Base-by-base conservation (phyloP, 345 rosid species). In the Aquilaria yunnanensis region DNA sequence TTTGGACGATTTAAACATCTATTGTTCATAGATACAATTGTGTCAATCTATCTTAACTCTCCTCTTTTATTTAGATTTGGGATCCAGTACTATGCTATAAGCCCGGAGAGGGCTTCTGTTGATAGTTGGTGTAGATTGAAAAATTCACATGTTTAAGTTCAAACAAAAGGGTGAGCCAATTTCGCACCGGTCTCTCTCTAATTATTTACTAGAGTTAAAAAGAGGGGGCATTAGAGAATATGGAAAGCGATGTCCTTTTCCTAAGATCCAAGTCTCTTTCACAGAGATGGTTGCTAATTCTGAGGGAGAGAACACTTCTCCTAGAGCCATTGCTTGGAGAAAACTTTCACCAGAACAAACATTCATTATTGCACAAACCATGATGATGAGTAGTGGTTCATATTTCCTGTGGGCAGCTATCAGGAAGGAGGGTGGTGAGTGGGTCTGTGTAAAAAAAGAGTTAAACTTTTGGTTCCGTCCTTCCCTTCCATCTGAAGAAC, bases 251-350 rank as follows among this genome's bases (percentile, higher is more conserved):
- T 72, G 84, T 80, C 81, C 5, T 61, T 69, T 66, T 71, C 68
- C 66, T 47, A 55, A 72, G 63, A 69, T 64, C 64, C 11, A 62
- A 64, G 75, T 34, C 72, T 51, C 69, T 80, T 67, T 72, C 77
- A 68, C 62, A 70, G 79, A 77, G 64, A 75, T 77, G 80, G 81
- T 69, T 72, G 61, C 81, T 59, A 62, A 60, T 60, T 60, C 62
- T 65, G 69, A 63, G 60, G 75, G 70, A 47, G 77, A 60, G 56
- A 69, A 57, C 43, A 55, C 56, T 37, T 56, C 54, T 55, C 37
- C 59, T 30, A n/a, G 32, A 61, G 63, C 70, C 23, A 70, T 67
- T 68, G 43, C 8, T 43, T 50, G 70, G 51, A 57, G 37, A 43
- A 60, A 72, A 49, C 56, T 37, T 5, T 56, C 37, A 55, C 54